Evolutionary conservation across 352 stramenopile genomes (phyloP).

Genomic region (Pilasporangium apinafurcum): DNA sequence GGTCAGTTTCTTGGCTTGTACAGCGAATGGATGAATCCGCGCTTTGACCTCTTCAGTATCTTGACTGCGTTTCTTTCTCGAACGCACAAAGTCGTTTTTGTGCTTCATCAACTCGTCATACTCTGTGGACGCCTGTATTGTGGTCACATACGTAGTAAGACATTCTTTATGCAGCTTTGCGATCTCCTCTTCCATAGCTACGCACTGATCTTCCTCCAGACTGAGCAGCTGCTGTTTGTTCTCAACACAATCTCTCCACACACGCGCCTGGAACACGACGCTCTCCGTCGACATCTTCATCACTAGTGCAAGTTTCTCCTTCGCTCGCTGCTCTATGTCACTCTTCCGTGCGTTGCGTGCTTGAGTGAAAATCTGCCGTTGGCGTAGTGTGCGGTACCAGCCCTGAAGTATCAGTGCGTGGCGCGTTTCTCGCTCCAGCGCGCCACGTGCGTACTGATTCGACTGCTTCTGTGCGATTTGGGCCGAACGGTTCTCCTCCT

Average conservation of each 20-base stretch:
- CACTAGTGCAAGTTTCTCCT: conserved; percentile 21
- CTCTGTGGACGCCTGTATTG: conserved; percentile 23
- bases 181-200: conserved; percentile 41
- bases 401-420: conserved; percentile 46
- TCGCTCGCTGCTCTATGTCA: conserved; percentile 14
- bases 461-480: conserved; percentile 56
- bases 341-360: conserved; percentile 13
- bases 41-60: conserved; percentile 32
- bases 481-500: conserved; percentile 52
- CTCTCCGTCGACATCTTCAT: conserved; percentile 23
- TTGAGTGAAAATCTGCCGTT: conserved; percentile 50
- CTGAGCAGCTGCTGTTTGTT: conserved; percentile 27
- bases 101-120: conserved; percentile 22
- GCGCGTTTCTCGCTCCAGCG: conserved; percentile 23
- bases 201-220: conserved; percentile 33
- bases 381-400: conserved; percentile 53
- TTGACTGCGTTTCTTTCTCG: conserved; percentile 11
- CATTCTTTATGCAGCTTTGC: conserved; percentile 35
- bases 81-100: conserved; percentile 24
- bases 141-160: conserved; percentile 30
- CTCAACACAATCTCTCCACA: conserved; percentile 65
- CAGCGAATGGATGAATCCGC: conserved; percentile 51
- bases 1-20: conserved; percentile 51
- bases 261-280: conserved; percentile 58
- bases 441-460: conserved; percentile 47